These are phyloP conservation scores for Theobroma cacao DNA, from an alignment of 345 rosid species.

Conservation along the genomic window DNA sequence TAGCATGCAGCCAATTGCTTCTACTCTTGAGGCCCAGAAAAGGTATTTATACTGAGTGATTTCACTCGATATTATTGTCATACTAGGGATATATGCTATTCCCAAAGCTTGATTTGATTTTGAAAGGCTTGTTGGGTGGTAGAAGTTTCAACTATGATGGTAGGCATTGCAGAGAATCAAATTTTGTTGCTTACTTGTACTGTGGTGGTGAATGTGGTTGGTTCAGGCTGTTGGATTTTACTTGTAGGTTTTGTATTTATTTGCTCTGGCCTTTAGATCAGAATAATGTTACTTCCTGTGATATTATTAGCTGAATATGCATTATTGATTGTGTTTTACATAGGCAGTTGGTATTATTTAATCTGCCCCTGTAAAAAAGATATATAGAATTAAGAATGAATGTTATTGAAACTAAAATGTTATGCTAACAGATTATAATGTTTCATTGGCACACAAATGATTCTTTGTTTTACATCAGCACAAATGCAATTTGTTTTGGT, in stretches of 20 bases:
- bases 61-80: background rate
- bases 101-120: background rate
- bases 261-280: background rate
- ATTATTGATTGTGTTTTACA: background rate
- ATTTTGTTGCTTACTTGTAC: background rate
- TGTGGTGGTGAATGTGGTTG: background rate
- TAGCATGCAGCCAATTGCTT: constrained; percentile 90
- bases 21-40: constrained; percentile 74
- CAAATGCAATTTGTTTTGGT: background rate
- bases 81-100: background rate
- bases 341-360: background rate
- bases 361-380: background rate
- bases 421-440: background rate
- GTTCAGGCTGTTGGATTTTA: background rate
- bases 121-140: background rate
- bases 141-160: background rate
- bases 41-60: constrained; percentile 40
- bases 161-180: background rate
- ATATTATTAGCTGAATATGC: background rate
- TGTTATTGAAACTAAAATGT: background rate
- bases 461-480: background rate
- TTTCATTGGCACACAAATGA: background rate
- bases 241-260: background rate
- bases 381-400: background rate
- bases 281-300: background rate